phyloP scores from a whole-genome alignment of 73 alveolate genomes.

The Tetrahymena elliotti region DNA sequence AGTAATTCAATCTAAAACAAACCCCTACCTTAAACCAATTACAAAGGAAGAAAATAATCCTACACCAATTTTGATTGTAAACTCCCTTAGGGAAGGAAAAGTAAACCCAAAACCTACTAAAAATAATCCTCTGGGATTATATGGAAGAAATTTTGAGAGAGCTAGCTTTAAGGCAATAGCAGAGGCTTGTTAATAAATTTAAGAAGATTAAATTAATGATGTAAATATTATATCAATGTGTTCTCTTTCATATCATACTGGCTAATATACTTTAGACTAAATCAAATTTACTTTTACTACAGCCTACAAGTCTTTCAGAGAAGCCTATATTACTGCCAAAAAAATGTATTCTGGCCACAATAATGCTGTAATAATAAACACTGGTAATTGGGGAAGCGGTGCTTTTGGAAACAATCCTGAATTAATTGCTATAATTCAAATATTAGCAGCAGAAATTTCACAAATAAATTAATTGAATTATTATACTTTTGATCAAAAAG shows the following conservation, averaged over 20 bases:
- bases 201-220: background rate
- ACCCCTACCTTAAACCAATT: background rate
- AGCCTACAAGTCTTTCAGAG: background rate
- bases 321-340: background rate
- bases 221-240: background rate
- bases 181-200: background rate
- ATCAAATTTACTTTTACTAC: background rate
- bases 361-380: background rate
- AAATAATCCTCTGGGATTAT: background rate
- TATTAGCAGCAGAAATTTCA: background rate
- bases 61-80: background rate
- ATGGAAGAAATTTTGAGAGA: background rate
- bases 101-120: background rate
- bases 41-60: background rate
- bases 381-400: background rate
- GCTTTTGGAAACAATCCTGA: background rate
- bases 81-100: background rate
- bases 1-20: background rate
- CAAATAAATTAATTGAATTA: background rate
- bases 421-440: background rate
- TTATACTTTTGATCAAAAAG: background rate
- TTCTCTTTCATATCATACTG: background rate
- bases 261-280: background rate
- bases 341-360: background rate
- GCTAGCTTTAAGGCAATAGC: background rate